A percentile compares a stretch with the other conserved stretches of the same genome.
Conservation (phyloP, 2,329 filamentous ascomycete genomes). For the Trichophyton equinum region DNA sequence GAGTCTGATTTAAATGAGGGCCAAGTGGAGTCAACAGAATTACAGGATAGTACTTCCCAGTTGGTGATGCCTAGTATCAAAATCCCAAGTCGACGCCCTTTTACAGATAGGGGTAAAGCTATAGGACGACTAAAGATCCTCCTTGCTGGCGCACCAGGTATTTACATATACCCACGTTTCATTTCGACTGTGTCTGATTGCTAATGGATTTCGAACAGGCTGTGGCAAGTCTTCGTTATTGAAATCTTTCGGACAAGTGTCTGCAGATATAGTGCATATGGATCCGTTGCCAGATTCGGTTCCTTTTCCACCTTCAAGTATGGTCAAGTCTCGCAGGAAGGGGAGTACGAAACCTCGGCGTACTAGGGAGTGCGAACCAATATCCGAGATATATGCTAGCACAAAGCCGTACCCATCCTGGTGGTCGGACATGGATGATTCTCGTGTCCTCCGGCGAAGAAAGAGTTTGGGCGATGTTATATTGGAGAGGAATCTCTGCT, state of each 20-base stretch:
- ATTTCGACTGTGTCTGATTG: background rate
- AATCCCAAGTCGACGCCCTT: constrained; percentile 78
- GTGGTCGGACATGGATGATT: constrained; percentile 71
- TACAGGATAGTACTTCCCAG: constrained; percentile 44
- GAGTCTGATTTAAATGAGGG: constrained; percentile 45
- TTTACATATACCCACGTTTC: constrained; percentile 8
- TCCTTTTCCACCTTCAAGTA: constrained; percentile 14
- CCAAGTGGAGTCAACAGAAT: constrained; percentile 17
- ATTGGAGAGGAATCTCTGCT: constrained; percentile 83
- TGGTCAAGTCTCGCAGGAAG: constrained; percentile 4
- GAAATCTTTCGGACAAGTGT: constrained; percentile 72
- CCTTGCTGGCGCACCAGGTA: constrained; percentile 66
- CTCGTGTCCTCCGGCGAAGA: constrained; percentile 46
- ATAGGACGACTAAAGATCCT: constrained; percentile 84
- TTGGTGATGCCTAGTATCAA: constrained; percentile 96
- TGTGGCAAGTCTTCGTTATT: constrained; percentile 84
- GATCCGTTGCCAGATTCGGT: constrained; percentile 43
- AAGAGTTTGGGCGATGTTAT: constrained; percentile 65
- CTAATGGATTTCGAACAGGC: constrained; percentile 36
- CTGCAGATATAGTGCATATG: constrained; percentile 87
- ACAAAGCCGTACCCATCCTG: constrained; percentile 77
- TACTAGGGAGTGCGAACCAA: constrained; percentile 19
- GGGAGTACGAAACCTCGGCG: constrained; percentile 12
- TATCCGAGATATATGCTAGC: constrained; percentile 63
- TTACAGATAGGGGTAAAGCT: constrained; percentile 72